Evolutionary conservation across 495 filamentous ascomycete genomes (phyloP).

Genomic region (Xylaria castorea): DNA sequence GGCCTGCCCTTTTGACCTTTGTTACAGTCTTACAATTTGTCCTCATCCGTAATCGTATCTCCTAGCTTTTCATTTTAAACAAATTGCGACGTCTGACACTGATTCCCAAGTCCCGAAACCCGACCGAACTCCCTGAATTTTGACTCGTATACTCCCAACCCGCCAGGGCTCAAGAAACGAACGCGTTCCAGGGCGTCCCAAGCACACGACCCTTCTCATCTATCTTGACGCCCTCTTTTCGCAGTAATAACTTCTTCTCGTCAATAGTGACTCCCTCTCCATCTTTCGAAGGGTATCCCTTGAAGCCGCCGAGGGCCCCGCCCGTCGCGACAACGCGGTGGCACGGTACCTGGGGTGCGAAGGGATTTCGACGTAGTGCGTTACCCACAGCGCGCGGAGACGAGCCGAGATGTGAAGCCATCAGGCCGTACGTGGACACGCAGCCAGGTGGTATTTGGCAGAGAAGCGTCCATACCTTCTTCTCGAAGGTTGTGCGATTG

Average conservation of each 20-base stretch:
- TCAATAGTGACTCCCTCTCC: conserved; percentile 50
- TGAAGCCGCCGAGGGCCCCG: conserved; percentile 58
- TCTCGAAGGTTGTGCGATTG: conserved; percentile 61
- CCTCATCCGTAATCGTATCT: not conserved
- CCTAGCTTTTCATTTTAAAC: not conserved
- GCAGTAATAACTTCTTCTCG: conserved; percentile 51
- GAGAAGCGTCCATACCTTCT: conserved; percentile 68
- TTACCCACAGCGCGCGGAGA: conserved; percentile 83
- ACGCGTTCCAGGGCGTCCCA: conserved; percentile 53
- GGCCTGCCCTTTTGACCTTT: not conserved
- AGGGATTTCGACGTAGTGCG: conserved; percentile 74
- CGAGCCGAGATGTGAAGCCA: conserved; percentile 69
- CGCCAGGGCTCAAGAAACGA: conserved; percentile 30
- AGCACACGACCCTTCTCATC: conserved; percentile 48
- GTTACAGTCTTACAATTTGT: not conserved
- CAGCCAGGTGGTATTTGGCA: conserved; percentile 72
- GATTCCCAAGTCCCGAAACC: not conserved
- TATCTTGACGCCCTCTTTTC: conserved; percentile 50
- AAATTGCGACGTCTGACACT: not conserved
- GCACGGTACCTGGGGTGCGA: conserved; percentile 67
- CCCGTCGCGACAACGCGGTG: conserved; percentile 58
- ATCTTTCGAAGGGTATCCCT: conserved; percentile 49
- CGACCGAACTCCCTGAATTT: not conserved
- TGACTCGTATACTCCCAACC: not conserved
- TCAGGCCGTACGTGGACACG: conserved; percentile 75